Percentiles rank a stretch among this genome's conserved stretches.
phyloP scores from a whole-genome alignment of 176 grass and related monocot species.

The Areca catechu region DNA sequence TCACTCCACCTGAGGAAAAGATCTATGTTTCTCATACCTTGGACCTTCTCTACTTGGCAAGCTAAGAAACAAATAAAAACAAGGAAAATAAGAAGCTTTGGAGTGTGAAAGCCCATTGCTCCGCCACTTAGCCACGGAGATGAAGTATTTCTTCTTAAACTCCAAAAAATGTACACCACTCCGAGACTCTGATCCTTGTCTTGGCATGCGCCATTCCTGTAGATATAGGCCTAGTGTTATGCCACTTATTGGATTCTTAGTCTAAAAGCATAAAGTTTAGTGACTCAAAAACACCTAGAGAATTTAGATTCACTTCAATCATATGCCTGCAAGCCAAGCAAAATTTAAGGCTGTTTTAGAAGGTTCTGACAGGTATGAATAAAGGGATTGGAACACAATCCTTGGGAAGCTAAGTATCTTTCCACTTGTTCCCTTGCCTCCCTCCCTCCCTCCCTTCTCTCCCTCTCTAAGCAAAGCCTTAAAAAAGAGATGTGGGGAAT shows the following conservation, averaged over 20 bases:
- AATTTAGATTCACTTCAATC: constrained; percentile 2
- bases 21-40: not conserved
- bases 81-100: constrained; percentile 28
- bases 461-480: too few relatives aligned
- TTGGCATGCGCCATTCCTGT: not conserved
- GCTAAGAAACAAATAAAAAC: constrained; percentile 39
- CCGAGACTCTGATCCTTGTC: not conserved
- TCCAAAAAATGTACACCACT: too few relatives aligned
- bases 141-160: too few relatives aligned
- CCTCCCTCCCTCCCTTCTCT: too few relatives aligned
- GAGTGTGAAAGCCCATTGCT: constrained; percentile 29
- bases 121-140: not conserved
- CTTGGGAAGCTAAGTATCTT: constrained; percentile 6
- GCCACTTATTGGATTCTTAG: not conserved
- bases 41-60: constrained; percentile 11
- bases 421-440: not conserved
- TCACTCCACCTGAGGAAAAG: not conserved
- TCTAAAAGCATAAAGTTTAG: constrained; percentile 5
- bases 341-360: constrained; percentile 18
- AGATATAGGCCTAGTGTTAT: not conserved
- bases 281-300: not conserved
- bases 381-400: constrained; percentile 5
- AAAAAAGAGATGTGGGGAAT: not conserved
- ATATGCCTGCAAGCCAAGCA: constrained; percentile 2
- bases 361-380: constrained; percentile 7